Evolutionary conservation across 2,329 filamentous ascomycete genomes (phyloP).

Genomic region (Scolecobasidium constrictum): DNA sequence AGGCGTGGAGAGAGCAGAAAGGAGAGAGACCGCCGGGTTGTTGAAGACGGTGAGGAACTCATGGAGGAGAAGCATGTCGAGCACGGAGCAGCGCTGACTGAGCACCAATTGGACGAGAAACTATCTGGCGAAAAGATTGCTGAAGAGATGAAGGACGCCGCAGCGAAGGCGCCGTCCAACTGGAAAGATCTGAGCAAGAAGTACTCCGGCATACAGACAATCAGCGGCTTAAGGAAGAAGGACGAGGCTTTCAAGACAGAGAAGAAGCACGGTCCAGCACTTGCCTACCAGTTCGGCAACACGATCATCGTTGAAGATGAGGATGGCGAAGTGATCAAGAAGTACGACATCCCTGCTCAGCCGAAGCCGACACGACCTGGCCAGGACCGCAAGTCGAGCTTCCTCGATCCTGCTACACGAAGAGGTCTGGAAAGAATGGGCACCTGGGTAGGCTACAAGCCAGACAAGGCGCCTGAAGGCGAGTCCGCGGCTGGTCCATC

Average conservation of each 20-base stretch:
- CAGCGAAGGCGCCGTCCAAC: slow-evolving; percentile 11
- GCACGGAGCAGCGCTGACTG: slow-evolving; percentile 33
- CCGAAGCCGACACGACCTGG: slow-evolving; percentile 17
- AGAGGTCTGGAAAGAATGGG: slow-evolving; percentile 42
- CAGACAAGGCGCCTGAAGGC: slow-evolving; percentile 10
- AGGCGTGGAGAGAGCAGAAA: slow-evolving; percentile 28
- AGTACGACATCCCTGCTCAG: slow-evolving; percentile 59
- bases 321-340: slow-evolving; percentile 77
- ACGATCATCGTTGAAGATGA: slow-evolving; percentile 85
- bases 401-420: slow-evolving; percentile 24
- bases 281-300: slow-evolving; percentile 77
- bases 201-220: slow-evolving; percentile 26
- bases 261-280: slow-evolving; percentile 54
- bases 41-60: slow-evolving; percentile 37
- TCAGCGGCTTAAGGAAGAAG: slow-evolving; percentile 31
- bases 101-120: slow-evolving; percentile 33
- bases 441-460: slow-evolving; percentile 37
- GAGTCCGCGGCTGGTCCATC: slow-evolving; percentile 16
- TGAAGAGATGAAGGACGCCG: slow-evolving; percentile 17
- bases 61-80: slow-evolving; percentile 41
- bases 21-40: slow-evolving; percentile 53
- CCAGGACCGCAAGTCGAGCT: slow-evolving; percentile 20
- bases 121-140: slow-evolving; percentile 30
- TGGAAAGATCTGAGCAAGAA: slow-evolving; percentile 32
- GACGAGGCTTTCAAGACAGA: slow-evolving; percentile 24